A percentile compares a stretch with the other conserved stretches of the same genome.
Conservation (phyloP, 352 stramenopile genomes). For the Phytophthora fragariaefolia region DNA sequence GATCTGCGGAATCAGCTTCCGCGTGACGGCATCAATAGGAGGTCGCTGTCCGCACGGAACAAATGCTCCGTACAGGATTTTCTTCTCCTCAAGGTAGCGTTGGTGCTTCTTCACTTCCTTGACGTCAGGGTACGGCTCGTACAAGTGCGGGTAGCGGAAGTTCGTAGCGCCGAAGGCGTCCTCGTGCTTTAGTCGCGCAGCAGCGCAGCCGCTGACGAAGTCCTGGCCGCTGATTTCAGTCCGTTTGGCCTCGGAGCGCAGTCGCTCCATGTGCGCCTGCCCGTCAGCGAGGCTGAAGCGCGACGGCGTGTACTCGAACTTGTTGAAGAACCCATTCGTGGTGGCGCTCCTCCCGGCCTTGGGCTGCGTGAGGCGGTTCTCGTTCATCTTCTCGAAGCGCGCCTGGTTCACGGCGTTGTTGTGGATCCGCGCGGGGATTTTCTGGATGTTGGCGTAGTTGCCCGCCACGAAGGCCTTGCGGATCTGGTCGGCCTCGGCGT, state of each 20-base stretch:
- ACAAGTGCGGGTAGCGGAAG: slow-evolving; percentile 73
- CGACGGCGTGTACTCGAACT: slow-evolving; percentile 82
- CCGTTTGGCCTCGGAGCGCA: slow-evolving; percentile 73
- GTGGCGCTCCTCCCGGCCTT: slow-evolving; percentile 56
- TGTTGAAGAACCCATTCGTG: slow-evolving; percentile 76
- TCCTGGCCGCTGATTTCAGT: slow-evolving; percentile 72
- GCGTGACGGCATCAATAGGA: slow-evolving; percentile 64
- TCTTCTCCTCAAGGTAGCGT: slow-evolving; percentile 75
- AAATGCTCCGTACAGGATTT: slow-evolving; percentile 74
- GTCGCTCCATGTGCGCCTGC: slow-evolving; percentile 67
- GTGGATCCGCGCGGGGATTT: slow-evolving; percentile 57
- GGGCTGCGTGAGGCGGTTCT: slow-evolving; percentile 61
- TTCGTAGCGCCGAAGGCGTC: slow-evolving; percentile 66
- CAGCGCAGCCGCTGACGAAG: slow-evolving; percentile 63
- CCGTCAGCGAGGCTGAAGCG: slow-evolving; percentile 70
- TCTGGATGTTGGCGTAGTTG: slow-evolving; percentile 76
- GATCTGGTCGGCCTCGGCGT: slow-evolving; percentile 79
- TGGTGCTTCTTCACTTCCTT: slow-evolving; percentile 60
- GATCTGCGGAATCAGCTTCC: slow-evolving; percentile 73
- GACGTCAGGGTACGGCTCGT: slow-evolving; percentile 68
- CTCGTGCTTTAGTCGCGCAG: slow-evolving; percentile 72
- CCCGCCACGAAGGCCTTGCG: slow-evolving; percentile 70
- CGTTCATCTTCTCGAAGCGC: slow-evolving; percentile 80
- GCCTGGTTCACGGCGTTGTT: slow-evolving; percentile 71
- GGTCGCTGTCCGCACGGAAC: slow-evolving; percentile 62